Evolutionary conservation across 495 filamentous ascomycete genomes (phyloP).

Genomic region (Corynascus novoguineensis): DNA sequence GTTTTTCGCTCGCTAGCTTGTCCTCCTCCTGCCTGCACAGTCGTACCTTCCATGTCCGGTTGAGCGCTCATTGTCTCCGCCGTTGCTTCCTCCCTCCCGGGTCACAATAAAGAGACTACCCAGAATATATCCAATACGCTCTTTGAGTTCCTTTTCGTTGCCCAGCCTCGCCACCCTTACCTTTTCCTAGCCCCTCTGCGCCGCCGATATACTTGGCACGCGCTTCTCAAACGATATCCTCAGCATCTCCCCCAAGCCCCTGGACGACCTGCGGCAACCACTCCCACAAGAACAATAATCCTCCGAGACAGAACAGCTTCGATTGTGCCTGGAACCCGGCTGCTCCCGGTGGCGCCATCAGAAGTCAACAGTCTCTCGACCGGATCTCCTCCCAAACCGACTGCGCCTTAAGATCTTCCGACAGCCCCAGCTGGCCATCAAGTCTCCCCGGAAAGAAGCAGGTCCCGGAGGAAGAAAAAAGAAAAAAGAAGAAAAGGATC

Average conservation of each 20-base stretch:
- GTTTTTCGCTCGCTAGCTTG: not conserved
- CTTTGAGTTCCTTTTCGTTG: slow-evolving; percentile 29
- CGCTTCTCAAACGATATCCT: slow-evolving; percentile 19
- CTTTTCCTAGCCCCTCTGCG: not conserved
- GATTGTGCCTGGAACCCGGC: slow-evolving; percentile 17
- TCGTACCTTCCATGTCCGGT: slow-evolving; percentile 34
- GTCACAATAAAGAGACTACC: slow-evolving; percentile 35
- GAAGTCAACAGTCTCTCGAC: slow-evolving; percentile 4
- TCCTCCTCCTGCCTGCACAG: not conserved
- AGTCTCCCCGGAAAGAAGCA: not conserved
- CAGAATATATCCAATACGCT: slow-evolving; percentile 22
- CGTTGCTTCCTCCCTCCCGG: slow-evolving; percentile 18
- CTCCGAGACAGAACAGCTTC: slow-evolving; percentile 8
- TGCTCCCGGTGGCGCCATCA: slow-evolving; percentile 14
- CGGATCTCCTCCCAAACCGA: slow-evolving; percentile 18
- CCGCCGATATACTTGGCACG: slow-evolving; percentile 16
- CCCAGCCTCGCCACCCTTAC: slow-evolving; percentile 23
- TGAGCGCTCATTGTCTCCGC: slow-evolving; percentile 30
- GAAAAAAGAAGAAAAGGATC: not conserved
- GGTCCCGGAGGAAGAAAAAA: not conserved
- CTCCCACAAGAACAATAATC: not conserved
- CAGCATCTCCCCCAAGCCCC: slow-evolving; percentile 2
- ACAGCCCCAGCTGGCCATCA: slow-evolving; percentile 3
- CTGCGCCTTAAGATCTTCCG: slow-evolving; percentile 6
- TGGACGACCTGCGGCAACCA: slow-evolving; percentile 4